Conservation (phyloP, 2,329 filamentous ascomycete genomes). For the Fusarium xyrophilum region DNA sequence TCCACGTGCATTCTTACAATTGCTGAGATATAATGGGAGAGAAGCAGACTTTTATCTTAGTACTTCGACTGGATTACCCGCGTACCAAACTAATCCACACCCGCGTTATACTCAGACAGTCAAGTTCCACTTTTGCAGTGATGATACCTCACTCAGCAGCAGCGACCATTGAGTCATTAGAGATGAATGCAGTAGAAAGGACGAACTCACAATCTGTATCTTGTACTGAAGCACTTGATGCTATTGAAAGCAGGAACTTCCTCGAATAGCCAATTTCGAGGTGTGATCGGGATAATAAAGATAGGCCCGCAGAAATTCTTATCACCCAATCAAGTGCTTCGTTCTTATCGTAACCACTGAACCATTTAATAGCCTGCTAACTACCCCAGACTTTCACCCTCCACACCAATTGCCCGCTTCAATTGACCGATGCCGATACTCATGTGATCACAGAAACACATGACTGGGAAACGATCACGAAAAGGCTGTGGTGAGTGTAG, state of each 20-base stretch:
- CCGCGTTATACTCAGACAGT: background rate
- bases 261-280: too few species aligned
- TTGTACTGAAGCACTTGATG: background rate
- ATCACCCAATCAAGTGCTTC: background rate
- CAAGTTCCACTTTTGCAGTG: background rate
- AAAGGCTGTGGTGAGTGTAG: conserved; percentile 43
- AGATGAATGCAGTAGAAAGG: accelerated
- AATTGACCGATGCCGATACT: background rate
- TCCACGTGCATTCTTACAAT: accelerated
- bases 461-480: conserved; percentile 38
- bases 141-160: background rate
- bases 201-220: accelerated
- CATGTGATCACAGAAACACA: background rate
- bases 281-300: background rate
- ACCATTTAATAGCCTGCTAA: background rate
- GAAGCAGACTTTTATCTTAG: background rate
- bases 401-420: background rate
- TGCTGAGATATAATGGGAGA: accelerated
- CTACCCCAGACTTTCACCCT: background rate
- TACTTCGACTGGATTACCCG: background rate
- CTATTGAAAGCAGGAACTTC: background rate
- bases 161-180: accelerated
- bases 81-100: background rate
- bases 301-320: background rate
- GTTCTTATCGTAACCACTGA: background rate